Evolutionary conservation across 169 alveolate species (phyloP), one percentile per base, ranked within the genome.

Genomic region (Cryptosporidium ubiquitum): DNA sequence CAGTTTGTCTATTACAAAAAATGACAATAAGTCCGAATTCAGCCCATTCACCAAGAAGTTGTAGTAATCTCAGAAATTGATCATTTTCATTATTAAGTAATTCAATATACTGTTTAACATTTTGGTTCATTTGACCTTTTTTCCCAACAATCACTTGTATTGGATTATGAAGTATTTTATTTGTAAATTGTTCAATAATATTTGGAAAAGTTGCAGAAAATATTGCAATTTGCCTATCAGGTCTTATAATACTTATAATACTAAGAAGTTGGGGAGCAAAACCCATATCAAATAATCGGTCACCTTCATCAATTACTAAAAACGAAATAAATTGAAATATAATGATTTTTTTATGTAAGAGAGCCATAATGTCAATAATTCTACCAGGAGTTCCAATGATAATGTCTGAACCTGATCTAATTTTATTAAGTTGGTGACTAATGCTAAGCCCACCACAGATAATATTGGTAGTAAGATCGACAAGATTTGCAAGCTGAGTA

Each of bases 201-300:
- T 96, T 95, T 0, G 99, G 99, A 93, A 98, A 98, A 5, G 99
- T 98, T 2, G 99, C 99, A 29, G 99, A 97, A 89, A 98, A 98
- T 96, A 98, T 96, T 14, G 97, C 98, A 61, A 98, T 95, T 93
- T 98, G 99, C 69, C 97, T 95, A 70, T 97, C 99, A 16, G 97
- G 97, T 70, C 99, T 86, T 26, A 95, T 95, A 69, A 96, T 95
- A 51, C 93, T 95, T 31, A 98, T 86, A 29, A 98, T 97, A 85
- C 96, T 96, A 5, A 94, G 86, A 3, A 98, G 97, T 92, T 98
- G 99, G 61, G 99, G 99, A 92, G 97, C 99, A 93, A 98, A 98
- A 5, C 99, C 99, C 98, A 98, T 94, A 92, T 96, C 98, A 52
- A 94, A 93, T 98, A 98, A 96, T 86, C 99, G 93, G 85, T 98